Evolutionary conservation across 2,329 filamentous ascomycete species (phyloP), one percentile per base, ranked within the genome.

Genomic region (Hymenoscyphus infarciens): DNA sequence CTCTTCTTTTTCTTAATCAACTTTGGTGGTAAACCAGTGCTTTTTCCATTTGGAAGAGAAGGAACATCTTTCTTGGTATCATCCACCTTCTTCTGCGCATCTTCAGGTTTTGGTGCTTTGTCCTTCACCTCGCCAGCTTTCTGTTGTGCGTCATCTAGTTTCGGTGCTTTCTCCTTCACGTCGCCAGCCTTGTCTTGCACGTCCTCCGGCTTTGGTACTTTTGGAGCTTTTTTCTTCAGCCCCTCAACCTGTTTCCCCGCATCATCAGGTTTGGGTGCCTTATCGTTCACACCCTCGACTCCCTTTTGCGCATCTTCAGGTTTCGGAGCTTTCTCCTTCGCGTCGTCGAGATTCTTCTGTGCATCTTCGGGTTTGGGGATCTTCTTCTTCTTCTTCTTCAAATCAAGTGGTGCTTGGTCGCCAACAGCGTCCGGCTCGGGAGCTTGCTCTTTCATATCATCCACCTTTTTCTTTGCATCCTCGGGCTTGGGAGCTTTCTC

Each of bases 1-100:
- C 64, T 61, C 33, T 61, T 63, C 59, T 66, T 63, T 27, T 63
- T 60, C 39, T 63, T 63, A 3, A 57, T 56, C 53, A 60, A 29
- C 29, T 63, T 63, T 29, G 61, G 52, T 49, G 62, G 62, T 6
- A 35, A 13, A 7, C 35, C 31, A 15, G 22, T n/a, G 33, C 45
- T 22, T 13, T 22, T 29, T 4, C 42, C 45, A 16, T 60, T 60
- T 5, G 57, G 42, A 53, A 54, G 27, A n/a, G 57, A 38, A 2
- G 57, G n/a, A 19, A 15, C 29, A 38, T 25, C 25, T 25, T 58
- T 35, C 19, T 45, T 42, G 1, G 19, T 35, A 25, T 42, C 35
- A 45, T 49, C 35, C n/a, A 31, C 42, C 35, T 56, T 58, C n/a
- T 42, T 42, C n/a, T 42, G 29, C 42, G 38, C 55, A 16, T 61